Evolutionary conservation across 2,329 filamentous ascomycete genomes (phyloP), one percentile per base, ranked within the genome.

Genomic region (Colletotrichum kahawae): DNA sequence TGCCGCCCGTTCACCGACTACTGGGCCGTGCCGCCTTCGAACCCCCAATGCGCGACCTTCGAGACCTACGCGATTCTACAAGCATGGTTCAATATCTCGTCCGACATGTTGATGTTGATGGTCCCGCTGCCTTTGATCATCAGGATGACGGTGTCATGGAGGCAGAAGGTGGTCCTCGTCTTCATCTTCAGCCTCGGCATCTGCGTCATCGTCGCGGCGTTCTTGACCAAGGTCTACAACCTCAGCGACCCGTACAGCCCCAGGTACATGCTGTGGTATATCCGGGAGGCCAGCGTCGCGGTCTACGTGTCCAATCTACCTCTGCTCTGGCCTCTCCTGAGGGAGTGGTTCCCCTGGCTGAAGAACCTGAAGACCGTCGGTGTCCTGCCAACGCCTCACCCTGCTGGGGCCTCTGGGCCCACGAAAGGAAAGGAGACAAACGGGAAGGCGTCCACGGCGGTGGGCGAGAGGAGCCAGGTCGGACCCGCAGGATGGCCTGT

Each of bases 261-360:
- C 7, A 59, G 78, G n/a, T 87, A 87, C 78, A 83, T 87, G 83
- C 80, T 87, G 21, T 91, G 89, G 89, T 90, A 90, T 79, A 84
- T 87, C 24, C 84, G 89, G 70, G 89, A 91, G 83, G 87, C 88
- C 12, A 86, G 83, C 31, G 88, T 89, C 3, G 89, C 88, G 9
- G 83, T 90, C 7, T 87, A 87, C 74, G 88, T 91, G 12, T 85
- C 88, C 76, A 91, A 91, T 77, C 81, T 90, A 4, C 89, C 89
- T 1, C 83, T 87, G 63, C 86, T 90, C 69, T 91, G 89, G 88
- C 85, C 88, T 1, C 83, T 91, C 16, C 79, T 90, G 59, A 85
- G 87, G 33, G 84, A 87, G 31, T 76, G 74, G 74, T 76, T 74
- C 51, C 74, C 74, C 2, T 59, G 34, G 31, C 36, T 76, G 48